A percentile compares a stretch with the other conserved stretches of the same genome.
Evolutionary conservation across 2,329 filamentous ascomycete genomes (phyloP).

Genomic region (Botrytis fabae): DNA sequence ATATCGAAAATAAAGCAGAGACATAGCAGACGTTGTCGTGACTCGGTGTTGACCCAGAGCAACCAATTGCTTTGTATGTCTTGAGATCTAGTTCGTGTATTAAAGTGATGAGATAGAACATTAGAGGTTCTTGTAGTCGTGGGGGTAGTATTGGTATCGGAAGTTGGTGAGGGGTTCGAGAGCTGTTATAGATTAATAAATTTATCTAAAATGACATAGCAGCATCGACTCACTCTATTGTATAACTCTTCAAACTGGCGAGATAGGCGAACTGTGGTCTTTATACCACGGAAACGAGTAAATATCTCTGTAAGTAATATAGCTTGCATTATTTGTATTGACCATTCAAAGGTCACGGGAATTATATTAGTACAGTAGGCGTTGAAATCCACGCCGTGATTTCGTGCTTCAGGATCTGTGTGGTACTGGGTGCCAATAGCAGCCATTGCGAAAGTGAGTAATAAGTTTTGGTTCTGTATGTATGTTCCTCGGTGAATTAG

Average conservation of each 20-base stretch:
- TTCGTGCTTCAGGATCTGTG: constrained; percentile 34
- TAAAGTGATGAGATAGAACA: not conserved
- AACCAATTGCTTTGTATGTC: constrained; percentile 45
- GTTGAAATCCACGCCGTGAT: constrained; percentile 36
- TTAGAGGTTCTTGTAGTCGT: not conserved
- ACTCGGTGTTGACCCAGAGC: constrained; percentile 54
- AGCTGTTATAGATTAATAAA: constrained; percentile 15
- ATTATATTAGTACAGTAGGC: constrained; percentile 36
- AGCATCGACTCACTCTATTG: constrained; percentile 32
- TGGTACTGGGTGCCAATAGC: constrained; percentile 40
- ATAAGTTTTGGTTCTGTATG: constrained; percentile 27
- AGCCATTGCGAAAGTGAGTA: constrained; percentile 37
- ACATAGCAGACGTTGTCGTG: constrained; percentile 54
- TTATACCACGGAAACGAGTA: constrained; percentile 37
- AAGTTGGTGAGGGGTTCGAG: not conserved
- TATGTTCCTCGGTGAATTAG: constrained; percentile 38
- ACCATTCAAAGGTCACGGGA: constrained; percentile 34
- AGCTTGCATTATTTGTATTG: constrained; percentile 38
- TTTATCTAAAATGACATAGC: not conserved
- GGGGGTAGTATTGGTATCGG: not conserved
- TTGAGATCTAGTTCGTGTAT: constrained; percentile 6
- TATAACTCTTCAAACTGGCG: constrained; percentile 37
- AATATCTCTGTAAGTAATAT: constrained; percentile 40
- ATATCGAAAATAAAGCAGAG: constrained; percentile 59
- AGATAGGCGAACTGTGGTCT: constrained; percentile 33